phyloP scores from a whole-genome alignment of 192 early-diverging fungal genomes.

The Polychytrium aggregatum region DNA sequence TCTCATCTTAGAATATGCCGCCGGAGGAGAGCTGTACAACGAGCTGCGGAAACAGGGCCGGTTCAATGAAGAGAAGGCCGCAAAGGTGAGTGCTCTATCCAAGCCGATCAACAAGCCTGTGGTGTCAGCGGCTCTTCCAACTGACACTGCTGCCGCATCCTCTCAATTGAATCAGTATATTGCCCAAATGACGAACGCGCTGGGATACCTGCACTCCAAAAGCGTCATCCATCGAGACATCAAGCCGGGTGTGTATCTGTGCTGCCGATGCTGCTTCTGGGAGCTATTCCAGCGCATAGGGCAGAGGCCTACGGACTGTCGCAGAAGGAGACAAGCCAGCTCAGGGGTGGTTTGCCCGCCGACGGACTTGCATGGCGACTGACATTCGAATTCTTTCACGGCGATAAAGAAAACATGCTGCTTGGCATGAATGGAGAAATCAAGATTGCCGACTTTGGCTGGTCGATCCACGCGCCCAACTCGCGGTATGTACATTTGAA shows the following conservation, averaged over 20 bases:
- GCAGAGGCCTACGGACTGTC: too few relatives aligned
- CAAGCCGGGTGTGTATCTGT: constrained; percentile 57
- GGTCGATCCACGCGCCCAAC: constrained; percentile 81
- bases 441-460: constrained; percentile 96
- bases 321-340: too few relatives aligned
- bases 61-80: constrained; percentile 64
- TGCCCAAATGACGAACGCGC: constrained; percentile 73
- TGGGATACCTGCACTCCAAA: constrained; percentile 79
- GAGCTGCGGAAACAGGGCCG: constrained; percentile 52
- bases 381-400: neutral
- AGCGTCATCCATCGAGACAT: constrained; percentile 93
- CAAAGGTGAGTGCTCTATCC: constrained; percentile 59
- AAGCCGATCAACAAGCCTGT: neutral
- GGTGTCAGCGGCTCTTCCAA: neutral
- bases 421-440: constrained; percentile 77
- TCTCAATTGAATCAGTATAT: constrained; percentile 61
- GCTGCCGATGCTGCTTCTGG: too few relatives aligned
- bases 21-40: constrained; percentile 86
- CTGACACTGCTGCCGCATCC: too few relatives aligned
- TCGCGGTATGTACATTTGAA: constrained; percentile 21
- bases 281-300: too few relatives aligned
- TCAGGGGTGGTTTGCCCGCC: too few relatives aligned
- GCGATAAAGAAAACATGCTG: constrained; percentile 65
- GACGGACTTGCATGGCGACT: neutral
- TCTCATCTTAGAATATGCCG: constrained; percentile 92